A percentile compares a stretch with the other conserved stretches of the same genome.
phyloP scores from a whole-genome alignment of 2,329 filamentous ascomycete genomes.

The Laburnicola sp. region DNA sequence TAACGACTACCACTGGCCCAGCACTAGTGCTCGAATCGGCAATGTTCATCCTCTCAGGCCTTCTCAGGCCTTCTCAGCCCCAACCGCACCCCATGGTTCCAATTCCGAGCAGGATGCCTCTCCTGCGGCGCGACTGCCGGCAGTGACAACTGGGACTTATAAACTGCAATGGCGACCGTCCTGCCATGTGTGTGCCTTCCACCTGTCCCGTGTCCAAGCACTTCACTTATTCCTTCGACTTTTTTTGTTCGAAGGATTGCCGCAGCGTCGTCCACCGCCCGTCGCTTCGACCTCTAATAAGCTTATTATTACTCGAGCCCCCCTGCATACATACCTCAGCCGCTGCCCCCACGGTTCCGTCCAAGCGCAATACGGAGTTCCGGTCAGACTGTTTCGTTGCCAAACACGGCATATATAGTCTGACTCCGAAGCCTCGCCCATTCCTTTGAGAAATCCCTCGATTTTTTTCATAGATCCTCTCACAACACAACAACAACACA shows the following conservation, averaged over 20 bases:
- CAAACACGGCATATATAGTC: constrained; percentile 9
- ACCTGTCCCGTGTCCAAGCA: too few species aligned
- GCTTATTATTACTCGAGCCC: not conserved
- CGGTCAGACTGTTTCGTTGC: not conserved
- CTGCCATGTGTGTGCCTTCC: too few species aligned
- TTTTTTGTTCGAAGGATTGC: too few species aligned
- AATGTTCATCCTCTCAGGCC: too few species aligned
- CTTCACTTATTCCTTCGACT: too few species aligned
- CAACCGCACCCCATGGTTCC: constrained; percentile 5
- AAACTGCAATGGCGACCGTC: not conserved
- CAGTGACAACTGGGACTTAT: not conserved
- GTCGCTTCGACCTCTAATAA: not conserved
- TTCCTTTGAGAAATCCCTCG: too few species aligned
- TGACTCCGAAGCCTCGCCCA: not conserved
- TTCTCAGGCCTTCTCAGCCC: constrained; percentile 7
- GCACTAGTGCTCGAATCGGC: not conserved
- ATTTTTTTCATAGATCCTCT: not conserved
- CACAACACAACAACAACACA: not conserved
- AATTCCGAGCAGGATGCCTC: constrained; percentile 3
- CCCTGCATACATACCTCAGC: constrained; percentile 4
- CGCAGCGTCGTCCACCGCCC: too few species aligned
- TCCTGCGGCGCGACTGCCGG: not conserved
- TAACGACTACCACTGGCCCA: not conserved
- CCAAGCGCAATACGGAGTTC: constrained; percentile 7
- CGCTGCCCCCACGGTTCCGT: not conserved